Base-by-base conservation (phyloP, 2,329 filamentous ascomycete species). In the Gremmenia infestans region DNA sequence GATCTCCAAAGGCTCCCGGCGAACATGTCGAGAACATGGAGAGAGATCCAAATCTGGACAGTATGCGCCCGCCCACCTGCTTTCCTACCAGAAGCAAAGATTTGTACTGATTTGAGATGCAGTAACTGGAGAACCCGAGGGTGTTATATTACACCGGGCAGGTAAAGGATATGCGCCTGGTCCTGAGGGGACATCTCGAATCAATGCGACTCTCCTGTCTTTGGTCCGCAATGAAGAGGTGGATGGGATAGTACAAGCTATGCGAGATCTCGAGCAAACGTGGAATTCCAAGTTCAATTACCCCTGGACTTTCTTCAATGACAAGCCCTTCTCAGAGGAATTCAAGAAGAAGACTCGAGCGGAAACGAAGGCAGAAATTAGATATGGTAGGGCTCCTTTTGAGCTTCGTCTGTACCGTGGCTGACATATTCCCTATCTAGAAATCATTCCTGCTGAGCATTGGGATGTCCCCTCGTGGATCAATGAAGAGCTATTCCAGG, bases 221-320 rank as follows among this genome's bases (percentile, higher is more conserved):
- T 82, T 99, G 39, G 94, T 99, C 54, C 87, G 94, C 59, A 99
- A 99, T 69, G 85, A 89, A 70, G 94, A 99, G 76, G 76, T 97
- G 28, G 75, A 84, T 22, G 89, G 87, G 48, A 88, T 99, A 78
- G 77, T 97, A 25, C 82, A 87, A 69, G 91, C 91, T 25, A 99
- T 99, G 90, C 74, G 75, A 54, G 93, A 99, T 69, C 80, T 99
- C 58, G 94, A 99, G 75, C 78, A 88, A 63, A 97, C 93, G 1
- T 99, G 92, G 91, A 99, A 99, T 69, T 79, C 84, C 78, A 99
- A 99, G 71, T 99, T 97, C 82, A 99, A 99, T 77, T 99, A 99
- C 70, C 94, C 94, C 0, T 99, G 94, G 91, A 97, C 91, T 8
- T 99, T 99, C 72, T 95, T 99, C 81, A 99, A 99, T 74, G 93